Evolutionary conservation across 192 early-diverging fungal species (phyloP).

Genomic region (Coemansia sp.): DNA sequence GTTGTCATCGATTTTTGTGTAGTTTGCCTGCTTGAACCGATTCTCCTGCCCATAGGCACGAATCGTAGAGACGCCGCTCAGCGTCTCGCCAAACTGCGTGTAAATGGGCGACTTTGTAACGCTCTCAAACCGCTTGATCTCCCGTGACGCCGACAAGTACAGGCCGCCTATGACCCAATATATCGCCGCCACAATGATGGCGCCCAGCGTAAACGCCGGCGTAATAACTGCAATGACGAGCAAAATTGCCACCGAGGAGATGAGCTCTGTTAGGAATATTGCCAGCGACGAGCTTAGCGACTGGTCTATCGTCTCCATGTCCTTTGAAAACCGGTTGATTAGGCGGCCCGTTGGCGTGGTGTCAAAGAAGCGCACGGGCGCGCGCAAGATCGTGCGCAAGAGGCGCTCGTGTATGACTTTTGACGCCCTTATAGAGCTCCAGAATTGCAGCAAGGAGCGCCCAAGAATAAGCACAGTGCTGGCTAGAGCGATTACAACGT

Average conservation of each 20-base stretch:
- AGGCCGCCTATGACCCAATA: slow-evolving; percentile 55
- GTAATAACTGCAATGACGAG: slow-evolving; percentile 51
- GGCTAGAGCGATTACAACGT: slow-evolving; percentile 49
- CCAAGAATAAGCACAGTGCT: slow-evolving; percentile 26
- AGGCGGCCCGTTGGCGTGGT: slow-evolving; percentile 81
- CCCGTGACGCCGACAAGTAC: slow-evolving; percentile 71
- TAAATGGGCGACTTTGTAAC: slow-evolving; percentile 71
- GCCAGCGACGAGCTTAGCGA: slow-evolving; percentile 70
- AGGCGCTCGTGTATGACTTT: slow-evolving; percentile 36
- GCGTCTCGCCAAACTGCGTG: slow-evolving; percentile 60
- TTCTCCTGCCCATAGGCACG: slow-evolving; percentile 59
- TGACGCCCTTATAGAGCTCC: slow-evolving; percentile 43
- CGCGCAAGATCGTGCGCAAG: slow-evolving; percentile 54
- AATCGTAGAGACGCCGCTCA: slow-evolving; percentile 62
- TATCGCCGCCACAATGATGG: slow-evolving; percentile 52
- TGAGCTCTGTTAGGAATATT: slow-evolving; percentile 50
- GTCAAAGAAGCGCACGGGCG: slow-evolving; percentile 65
- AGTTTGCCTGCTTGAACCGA: slow-evolving; percentile 73
- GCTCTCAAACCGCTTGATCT: slow-evolving; percentile 77
- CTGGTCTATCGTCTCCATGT: slow-evolving; percentile 68
- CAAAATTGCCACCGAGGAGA: slow-evolving; percentile 41
- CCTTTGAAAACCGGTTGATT: slow-evolving; percentile 87
- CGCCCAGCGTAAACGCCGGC: slow-evolving; percentile 54
- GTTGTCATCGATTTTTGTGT: slow-evolving; percentile 69
- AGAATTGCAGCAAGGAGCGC: slow-evolving; percentile 45